Conservation (phyloP, 306 rosid genomes). For the Begonia masoniana region DNA sequence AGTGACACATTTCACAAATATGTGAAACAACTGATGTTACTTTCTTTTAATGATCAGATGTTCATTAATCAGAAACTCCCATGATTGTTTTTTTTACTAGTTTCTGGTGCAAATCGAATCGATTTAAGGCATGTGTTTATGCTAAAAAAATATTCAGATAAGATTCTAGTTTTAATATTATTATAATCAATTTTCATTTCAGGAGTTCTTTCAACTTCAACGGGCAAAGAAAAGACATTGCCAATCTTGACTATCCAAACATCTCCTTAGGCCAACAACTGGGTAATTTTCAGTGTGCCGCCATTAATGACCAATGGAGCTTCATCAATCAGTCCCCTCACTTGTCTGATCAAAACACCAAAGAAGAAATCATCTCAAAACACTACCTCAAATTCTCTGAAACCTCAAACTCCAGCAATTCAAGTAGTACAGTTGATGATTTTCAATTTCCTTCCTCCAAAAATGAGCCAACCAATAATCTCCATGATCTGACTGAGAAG, state of each 20-base stretch:
- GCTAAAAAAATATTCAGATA: too few species aligned
- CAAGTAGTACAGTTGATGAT: conserved; percentile 14
- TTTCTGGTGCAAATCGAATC: too few species aligned
- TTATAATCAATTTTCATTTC: not conserved
- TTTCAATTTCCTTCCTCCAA: conserved; percentile 13
- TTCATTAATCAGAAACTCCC: too few species aligned
- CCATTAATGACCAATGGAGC: conserved; percentile 11
- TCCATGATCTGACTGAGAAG: conserved; percentile 34
- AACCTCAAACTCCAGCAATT: conserved; percentile 3
- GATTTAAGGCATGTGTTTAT: too few species aligned
- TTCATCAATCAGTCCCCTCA: conserved; percentile 7
- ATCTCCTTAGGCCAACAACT: conserved; percentile 31
- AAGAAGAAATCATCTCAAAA: conserved; percentile 31
- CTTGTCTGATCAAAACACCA: conserved; percentile 12
- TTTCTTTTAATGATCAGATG: too few species aligned
- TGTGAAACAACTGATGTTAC: too few species aligned
- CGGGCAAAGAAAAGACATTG: conserved; percentile 7
- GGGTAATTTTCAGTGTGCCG: conserved; percentile 15
- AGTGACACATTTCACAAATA: too few species aligned
- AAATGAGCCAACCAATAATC: conserved; percentile 18
- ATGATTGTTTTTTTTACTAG: too few species aligned
- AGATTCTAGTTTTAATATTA: too few species aligned
- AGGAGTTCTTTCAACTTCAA: not conserved
- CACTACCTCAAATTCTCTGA: conserved; percentile 45
- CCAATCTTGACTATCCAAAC: conserved; percentile 6